Base-by-base conservation (phyloP, 805 yeast species). In the Metschnikowia cubensis region DNA sequence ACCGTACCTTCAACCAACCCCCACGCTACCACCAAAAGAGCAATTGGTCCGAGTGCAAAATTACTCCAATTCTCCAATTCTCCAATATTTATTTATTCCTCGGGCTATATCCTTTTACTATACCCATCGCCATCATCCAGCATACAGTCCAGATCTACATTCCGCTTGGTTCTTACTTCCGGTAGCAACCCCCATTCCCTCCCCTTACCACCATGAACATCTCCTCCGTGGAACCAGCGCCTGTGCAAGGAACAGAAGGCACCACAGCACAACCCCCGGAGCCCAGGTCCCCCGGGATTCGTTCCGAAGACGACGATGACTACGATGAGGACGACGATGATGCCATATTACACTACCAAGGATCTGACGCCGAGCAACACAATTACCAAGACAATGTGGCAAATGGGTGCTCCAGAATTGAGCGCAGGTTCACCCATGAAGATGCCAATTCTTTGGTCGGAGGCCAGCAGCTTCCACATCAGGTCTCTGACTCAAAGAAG, bases 371-470 rank as follows among this genome's bases (percentile, higher is more conserved):
- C 33, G 21, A 34, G 13, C n/a, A 34, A 15, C 18, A 21, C 32
- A 32, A n/a, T 38, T 25, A 31, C n/a, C 44, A 37, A 14, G 34
- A 50, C 18, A n/a, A 21, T 5, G 22, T 10, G 8, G 34, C 44
- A 1, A 31, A 29, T 4, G 29, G 13, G 2, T 20, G 22, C 14
- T 33, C 46, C 33, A 25, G 40, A 14, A 44, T 52, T 15, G 45
- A 47, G 51, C 53, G 59, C 31, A 52, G 49, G 33, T 54, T 43
- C 46, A 54, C 57, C 13, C 53, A 56, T 18, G 56, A 59, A 4
- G 75, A 76, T 47, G 81, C 81, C 42, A 62, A 68, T 21, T 73
- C 80, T 2, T 62, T 79, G 18, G 80, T 81, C 10, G 85, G 85
- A 3, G 85, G 84, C 4, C 55, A 55, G 44, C 34, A 55, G 32